phyloP scores from a whole-genome alignment of 2,329 filamentous ascomycete species.

The Trichoderma harzianum region DNA sequence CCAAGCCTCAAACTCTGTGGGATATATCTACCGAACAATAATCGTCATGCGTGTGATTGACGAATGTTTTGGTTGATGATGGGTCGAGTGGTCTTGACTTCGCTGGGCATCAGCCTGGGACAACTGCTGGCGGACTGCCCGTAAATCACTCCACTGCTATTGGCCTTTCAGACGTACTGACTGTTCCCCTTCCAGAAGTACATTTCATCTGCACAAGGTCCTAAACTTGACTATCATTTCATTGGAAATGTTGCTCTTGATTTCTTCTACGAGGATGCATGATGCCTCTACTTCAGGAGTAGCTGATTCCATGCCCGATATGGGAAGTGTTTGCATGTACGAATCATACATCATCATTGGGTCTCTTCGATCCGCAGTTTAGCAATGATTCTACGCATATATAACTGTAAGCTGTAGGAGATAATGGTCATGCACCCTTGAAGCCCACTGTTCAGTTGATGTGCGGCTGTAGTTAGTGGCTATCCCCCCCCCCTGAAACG shows the following conservation, averaged over 20 bases:
- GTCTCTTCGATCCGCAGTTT: no score
- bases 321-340: not conserved
- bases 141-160: no score
- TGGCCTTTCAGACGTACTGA: not conserved
- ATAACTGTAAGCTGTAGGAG: not conserved
- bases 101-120: not conserved
- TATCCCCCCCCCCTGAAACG: not conserved
- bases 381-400: not conserved
- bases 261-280: not conserved
- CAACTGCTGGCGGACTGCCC: not conserved
- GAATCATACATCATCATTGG: no score
- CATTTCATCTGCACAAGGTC: not conserved
- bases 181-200: not conserved
- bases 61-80: not conserved
- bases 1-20: not conserved
- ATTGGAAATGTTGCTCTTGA: rapidly evolving
- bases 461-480: not conserved
- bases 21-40: not conserved
- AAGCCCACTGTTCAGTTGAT: not conserved
- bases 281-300: not conserved
- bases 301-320: not conserved
- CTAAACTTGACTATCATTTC: not conserved
- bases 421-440: not conserved
- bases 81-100: not conserved
- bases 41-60: no score